Conservation (phyloP, 2,329 filamentous ascomycete species). For the Orbilia quercus region DNA sequence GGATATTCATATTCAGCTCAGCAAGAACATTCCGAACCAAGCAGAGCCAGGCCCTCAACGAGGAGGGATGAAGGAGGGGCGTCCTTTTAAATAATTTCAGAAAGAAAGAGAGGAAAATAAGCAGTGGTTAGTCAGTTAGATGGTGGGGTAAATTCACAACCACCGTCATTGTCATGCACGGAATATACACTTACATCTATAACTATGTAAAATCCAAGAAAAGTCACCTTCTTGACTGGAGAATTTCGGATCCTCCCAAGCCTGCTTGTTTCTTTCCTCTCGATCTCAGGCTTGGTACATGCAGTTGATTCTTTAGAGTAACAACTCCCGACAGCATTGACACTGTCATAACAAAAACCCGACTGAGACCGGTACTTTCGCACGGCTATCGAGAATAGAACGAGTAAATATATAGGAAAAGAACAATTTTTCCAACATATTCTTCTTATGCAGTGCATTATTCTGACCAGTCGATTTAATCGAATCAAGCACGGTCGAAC, state of each 20-base stretch:
- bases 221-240: background rate
- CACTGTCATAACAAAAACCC: background rate
- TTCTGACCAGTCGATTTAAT: conserved; percentile 47
- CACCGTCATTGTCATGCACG: background rate
- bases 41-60: conserved; percentile 6
- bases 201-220: too few species aligned
- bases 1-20: conserved; percentile 8
- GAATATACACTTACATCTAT: background rate
- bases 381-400: background rate
- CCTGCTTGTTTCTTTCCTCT: background rate
- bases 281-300: background rate
- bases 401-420: background rate
- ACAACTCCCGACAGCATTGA: background rate
- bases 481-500: conserved; percentile 45
- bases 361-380: conserved; percentile 28
- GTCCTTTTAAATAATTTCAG: conserved; percentile 20
- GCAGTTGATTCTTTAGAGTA: conserved; percentile 8
- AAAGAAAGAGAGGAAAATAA: too few species aligned
- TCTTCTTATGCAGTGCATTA: too few species aligned
- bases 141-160: conserved; percentile 29
- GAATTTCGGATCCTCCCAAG: background rate
- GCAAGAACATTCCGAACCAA: conserved; percentile 43
- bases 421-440: too few species aligned
- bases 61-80: conserved; percentile 26
- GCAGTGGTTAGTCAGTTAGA: conserved; percentile 30